phyloP scores from a whole-genome alignment of 164 flowering plant genomes.

The Cinnamomum micranthum region DNA sequence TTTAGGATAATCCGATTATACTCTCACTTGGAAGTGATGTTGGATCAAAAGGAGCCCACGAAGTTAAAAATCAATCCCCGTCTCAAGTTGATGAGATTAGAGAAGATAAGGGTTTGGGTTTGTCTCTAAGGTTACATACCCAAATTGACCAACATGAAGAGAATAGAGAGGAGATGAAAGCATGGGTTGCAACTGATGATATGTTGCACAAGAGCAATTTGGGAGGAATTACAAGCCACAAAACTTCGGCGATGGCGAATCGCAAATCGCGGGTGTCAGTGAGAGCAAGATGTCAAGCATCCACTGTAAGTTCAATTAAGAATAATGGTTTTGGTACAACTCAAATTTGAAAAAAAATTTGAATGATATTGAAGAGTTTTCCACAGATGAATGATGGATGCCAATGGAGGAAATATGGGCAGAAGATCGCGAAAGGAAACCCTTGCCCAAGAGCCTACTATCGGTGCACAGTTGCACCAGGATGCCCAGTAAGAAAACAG shows the following conservation, averaged over 20 bases:
- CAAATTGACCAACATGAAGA: conserved; percentile 12
- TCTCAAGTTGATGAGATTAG: conserved; percentile 11
- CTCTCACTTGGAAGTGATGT: conserved; percentile 30
- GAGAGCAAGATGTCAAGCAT: conserved; percentile 69
- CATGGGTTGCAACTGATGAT: conserved; percentile 15
- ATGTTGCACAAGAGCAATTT: conserved; percentile 26
- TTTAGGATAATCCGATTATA: conserved; percentile 34
- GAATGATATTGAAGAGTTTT: not conserved
- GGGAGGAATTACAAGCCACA: conserved; percentile 28
- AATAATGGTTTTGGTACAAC: not conserved
- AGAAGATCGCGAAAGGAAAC: conserved; percentile 71
- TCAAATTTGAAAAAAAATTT: not conserved
- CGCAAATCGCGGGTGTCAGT: conserved; percentile 84
- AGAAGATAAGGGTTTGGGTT: conserved; percentile 40
- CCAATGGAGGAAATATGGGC: conserved; percentile 86
- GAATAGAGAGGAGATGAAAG: conserved; percentile 10
- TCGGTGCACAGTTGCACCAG: conserved; percentile 71
- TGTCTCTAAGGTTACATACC: conserved; percentile 47
- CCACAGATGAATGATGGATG: conserved; percentile 71
- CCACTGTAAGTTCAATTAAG: conserved; percentile 50
- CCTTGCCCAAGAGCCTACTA: conserved; percentile 82
- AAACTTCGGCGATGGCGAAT: conserved; percentile 29
- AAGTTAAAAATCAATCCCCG: conserved; percentile 7
- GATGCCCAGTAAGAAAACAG: conserved; percentile 79
- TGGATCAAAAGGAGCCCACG: conserved; percentile 6